These are phyloP conservation scores for Leccinum pachyderme DNA, from an alignment of 1,284 basidiomycete species.

Conservation along the genomic window DNA sequence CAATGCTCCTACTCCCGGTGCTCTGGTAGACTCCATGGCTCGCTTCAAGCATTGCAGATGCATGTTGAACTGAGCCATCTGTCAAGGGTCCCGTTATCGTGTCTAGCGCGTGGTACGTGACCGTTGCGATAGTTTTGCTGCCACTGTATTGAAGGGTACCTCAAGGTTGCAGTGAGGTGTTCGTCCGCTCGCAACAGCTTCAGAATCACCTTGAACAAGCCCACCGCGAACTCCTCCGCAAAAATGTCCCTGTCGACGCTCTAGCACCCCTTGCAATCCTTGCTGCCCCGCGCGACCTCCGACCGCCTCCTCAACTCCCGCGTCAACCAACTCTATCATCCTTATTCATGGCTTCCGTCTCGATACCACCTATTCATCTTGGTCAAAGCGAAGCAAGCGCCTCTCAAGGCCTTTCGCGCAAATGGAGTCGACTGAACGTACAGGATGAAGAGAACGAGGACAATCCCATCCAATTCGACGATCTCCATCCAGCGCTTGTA, in stretches of 20 bases:
- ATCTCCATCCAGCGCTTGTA: constrained; percentile 9
- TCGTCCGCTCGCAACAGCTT: constrained; percentile 28
- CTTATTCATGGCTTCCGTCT: constrained; percentile 10
- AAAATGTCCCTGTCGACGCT: constrained; percentile 8
- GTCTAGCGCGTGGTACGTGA: constrained; percentile 25
- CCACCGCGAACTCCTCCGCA: constrained; percentile 22
- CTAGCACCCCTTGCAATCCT: constrained; percentile 24
- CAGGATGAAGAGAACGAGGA: constrained; percentile 24
- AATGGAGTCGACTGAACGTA: constrained; percentile 31
- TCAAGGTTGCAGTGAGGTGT: constrained; percentile 27
- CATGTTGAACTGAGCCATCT: constrained; percentile 33
- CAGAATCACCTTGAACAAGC: constrained; percentile 22
- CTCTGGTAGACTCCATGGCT: constrained; percentile 26
- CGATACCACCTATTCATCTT: constrained; percentile 12
- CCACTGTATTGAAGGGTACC: constrained; percentile 1
- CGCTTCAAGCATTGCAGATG: constrained; percentile 17
- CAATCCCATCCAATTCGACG: constrained; percentile 16
- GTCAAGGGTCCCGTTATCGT: constrained; percentile 27
- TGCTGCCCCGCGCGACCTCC: constrained; percentile 18
- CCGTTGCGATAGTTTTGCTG: background rate
- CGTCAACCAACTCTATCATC: background rate
- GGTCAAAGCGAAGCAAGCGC: constrained; percentile 12
- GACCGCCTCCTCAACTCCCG: constrained; percentile 21
- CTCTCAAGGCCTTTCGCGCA: constrained; percentile 25
- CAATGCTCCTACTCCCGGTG: constrained; percentile 28